Conservation (phyloP, 495 filamentous ascomycete species). For the Chaetomium fimeti region DNA sequence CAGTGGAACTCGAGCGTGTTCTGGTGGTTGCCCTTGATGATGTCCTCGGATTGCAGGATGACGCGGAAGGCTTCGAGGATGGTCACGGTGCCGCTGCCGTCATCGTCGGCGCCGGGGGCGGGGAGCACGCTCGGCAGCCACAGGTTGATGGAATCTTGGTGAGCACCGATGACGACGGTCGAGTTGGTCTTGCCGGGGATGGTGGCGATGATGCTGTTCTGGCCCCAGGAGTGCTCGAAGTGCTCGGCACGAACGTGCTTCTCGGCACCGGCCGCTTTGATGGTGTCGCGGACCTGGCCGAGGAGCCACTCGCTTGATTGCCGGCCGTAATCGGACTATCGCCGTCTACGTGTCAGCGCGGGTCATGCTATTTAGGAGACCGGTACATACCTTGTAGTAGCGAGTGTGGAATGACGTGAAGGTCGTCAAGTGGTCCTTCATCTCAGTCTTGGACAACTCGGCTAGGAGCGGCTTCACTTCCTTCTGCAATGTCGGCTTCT, state of each 20-base stretch:
- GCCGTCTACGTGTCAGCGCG: slow-evolving; percentile 58
- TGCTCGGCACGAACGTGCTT: slow-evolving; percentile 64
- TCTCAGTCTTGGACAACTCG: slow-evolving; percentile 69
- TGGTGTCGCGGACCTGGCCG: slow-evolving; percentile 66
- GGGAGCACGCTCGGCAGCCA: slow-evolving; percentile 81
- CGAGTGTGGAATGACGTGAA: slow-evolving; percentile 38
- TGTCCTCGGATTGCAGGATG: slow-evolving; percentile 51
- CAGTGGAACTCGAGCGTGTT: slow-evolving; percentile 99
- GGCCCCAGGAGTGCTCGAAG: slow-evolving; percentile 85
- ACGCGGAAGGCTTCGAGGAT: slow-evolving; percentile 62
- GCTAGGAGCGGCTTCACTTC: slow-evolving; percentile 65
- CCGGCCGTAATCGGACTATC: slow-evolving; percentile 78
- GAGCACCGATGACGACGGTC: slow-evolving; percentile 68
- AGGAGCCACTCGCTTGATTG: slow-evolving; percentile 90
- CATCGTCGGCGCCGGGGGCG: slow-evolving; percentile 61
- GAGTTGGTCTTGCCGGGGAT: slow-evolving; percentile 84
- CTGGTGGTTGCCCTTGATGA: slow-evolving; percentile 54
- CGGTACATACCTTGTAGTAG: slow-evolving; percentile 34
- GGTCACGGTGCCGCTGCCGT: slow-evolving; percentile 59
- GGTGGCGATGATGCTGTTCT: slow-evolving; percentile 87
- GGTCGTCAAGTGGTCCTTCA: slow-evolving; percentile 65
- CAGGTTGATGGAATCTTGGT: slow-evolving; percentile 80
- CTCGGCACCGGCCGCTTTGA: slow-evolving; percentile 67
- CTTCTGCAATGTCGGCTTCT: slow-evolving; percentile 61
- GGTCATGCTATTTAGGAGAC: background rate